Conservation (phyloP, 495 filamentous ascomycete genomes). For the Daldinia caldariorum region DNA sequence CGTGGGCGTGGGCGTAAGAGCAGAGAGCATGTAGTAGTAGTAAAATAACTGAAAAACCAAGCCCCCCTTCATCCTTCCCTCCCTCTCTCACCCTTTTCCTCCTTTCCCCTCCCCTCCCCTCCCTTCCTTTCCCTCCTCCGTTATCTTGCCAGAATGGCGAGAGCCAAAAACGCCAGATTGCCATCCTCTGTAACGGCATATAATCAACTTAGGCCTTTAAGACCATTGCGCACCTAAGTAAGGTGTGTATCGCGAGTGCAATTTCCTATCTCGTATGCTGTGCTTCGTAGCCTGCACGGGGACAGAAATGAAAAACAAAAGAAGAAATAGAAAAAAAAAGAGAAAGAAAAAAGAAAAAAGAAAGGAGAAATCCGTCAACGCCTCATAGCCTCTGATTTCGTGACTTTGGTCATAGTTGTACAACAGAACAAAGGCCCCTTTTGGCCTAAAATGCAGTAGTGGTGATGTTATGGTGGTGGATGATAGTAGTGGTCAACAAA, state of each 20-base stretch:
- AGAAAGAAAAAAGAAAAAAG: slow-evolving; percentile 1
- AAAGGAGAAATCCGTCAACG: slow-evolving; percentile 7
- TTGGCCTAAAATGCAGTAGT: not conserved
- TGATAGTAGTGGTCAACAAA: not conserved
- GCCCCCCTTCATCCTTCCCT: too few relatives aligned
- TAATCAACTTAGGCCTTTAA: not conserved
- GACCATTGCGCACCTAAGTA: not conserved
- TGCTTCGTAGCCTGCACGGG: too few relatives aligned
- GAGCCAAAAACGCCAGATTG: slow-evolving; percentile 1
- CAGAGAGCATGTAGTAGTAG: not conserved
- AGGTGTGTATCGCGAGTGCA: not conserved
- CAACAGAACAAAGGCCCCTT: not conserved
- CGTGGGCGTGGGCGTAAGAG: not conserved
- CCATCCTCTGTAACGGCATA: not conserved
- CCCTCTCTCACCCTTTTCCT: too few relatives aligned
- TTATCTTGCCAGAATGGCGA: not conserved
- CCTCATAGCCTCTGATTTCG: slow-evolving; percentile 13
- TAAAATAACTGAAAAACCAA: not conserved
- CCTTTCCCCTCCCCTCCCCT: too few relatives aligned
- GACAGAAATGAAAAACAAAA: too few relatives aligned
- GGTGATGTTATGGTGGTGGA: too few relatives aligned
- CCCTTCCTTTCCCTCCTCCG: not conserved
- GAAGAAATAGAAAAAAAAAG: too few relatives aligned
- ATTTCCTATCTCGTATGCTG: too few relatives aligned
- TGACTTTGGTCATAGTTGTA: slow-evolving; percentile 8